Conservation (phyloP, 805 yeast species). For the Kluyveromyces lactis region DNA sequence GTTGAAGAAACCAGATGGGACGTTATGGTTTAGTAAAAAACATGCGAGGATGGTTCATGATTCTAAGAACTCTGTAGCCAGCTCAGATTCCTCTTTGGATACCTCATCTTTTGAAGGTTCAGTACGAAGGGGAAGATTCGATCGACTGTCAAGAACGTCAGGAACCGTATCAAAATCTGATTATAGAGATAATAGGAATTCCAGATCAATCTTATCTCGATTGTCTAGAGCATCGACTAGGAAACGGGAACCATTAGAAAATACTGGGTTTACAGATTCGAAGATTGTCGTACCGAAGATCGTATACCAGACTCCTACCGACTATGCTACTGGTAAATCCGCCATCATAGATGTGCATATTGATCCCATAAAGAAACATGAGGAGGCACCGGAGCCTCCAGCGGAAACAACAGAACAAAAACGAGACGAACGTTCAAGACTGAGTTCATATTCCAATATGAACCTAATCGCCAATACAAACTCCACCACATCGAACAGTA, state of each 20-base stretch:
- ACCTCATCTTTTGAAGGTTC: slow-evolving; percentile 1
- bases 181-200: neutral
- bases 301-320: slow-evolving; percentile 1
- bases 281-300: slow-evolving; percentile 3
- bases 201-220: slow-evolving; percentile 1
- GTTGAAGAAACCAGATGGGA: slow-evolving; percentile 22
- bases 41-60: neutral
- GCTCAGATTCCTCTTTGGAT: neutral
- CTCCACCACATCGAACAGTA: neutral
- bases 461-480: neutral
- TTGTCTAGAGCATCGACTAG: neutral
- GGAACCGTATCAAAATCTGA: neutral
- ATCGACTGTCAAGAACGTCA: neutral
- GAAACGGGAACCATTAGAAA: slow-evolving; percentile 1
- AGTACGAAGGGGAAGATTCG: neutral
- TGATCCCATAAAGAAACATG: slow-evolving; percentile 1
- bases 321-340: slow-evolving; percentile 1
- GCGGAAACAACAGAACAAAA: neutral
- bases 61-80: neutral
- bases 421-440: neutral
- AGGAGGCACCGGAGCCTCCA: neutral
- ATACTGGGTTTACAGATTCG: neutral
- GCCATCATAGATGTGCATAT: slow-evolving; percentile 2
- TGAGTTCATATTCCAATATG: neutral
- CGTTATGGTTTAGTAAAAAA: slow-evolving; percentile 16